A percentile compares a stretch with the other conserved stretches of the same genome.
These are phyloP conservation scores for Anisodus acutangulus DNA, from an alignment of 257 asterid genomes.

Conservation along the genomic window DNA sequence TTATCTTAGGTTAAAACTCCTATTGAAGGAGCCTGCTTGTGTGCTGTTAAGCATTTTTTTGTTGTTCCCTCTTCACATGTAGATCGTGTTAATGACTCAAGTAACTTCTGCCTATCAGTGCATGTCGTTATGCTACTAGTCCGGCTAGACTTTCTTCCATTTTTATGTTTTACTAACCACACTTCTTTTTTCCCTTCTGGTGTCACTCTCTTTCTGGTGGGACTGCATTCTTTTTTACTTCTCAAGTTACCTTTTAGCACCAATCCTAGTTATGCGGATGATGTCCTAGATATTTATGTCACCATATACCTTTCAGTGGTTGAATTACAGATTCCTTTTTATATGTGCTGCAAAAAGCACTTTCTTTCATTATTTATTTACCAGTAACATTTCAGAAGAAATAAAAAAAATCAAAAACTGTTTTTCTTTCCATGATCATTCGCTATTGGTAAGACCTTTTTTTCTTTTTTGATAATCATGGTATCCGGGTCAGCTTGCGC, in stretches of 20 bases:
- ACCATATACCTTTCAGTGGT: background rate
- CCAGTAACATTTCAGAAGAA: background rate
- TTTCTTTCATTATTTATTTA: background rate
- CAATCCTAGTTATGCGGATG: background rate
- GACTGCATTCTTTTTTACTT: background rate
- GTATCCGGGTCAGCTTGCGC: too few relatives aligned
- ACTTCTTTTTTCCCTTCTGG: background rate
- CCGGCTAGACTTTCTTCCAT: background rate
- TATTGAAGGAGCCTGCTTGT: background rate
- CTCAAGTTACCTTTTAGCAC: background rate
- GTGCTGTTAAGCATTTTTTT: background rate
- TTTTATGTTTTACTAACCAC: background rate
- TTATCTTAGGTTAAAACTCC: background rate
- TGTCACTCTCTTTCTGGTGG: background rate
- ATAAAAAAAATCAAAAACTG: too few relatives aligned
- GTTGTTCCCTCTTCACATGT: background rate
- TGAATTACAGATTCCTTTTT: background rate
- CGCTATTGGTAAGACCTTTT: background rate
- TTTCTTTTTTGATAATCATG: too few relatives aligned
- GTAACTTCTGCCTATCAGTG: background rate
- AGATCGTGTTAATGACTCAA: background rate
- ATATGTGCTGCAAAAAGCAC: background rate
- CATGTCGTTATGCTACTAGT: background rate
- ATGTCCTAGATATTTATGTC: background rate
- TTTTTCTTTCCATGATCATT: too few relatives aligned